phyloP scores from a whole-genome alignment of 2,329 filamentous ascomycete species.

The Hypocrella siamensis region DNA sequence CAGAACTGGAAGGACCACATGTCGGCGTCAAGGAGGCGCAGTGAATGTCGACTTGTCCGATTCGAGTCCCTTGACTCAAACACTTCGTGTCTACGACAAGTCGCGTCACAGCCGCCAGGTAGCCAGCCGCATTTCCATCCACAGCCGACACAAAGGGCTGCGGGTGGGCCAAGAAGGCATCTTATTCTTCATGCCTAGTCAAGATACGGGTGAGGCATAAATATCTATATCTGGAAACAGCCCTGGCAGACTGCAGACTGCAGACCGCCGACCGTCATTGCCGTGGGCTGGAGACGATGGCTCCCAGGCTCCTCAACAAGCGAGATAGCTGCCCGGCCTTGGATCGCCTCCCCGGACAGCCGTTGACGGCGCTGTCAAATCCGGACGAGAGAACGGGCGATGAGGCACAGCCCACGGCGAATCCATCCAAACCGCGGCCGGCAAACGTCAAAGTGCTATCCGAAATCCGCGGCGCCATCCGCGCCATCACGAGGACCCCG shows the following conservation, averaged over 20 bases:
- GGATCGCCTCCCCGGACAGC: slow-evolving; percentile 4
- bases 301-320: slow-evolving; percentile 11
- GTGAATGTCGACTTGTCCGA: too few relatives aligned
- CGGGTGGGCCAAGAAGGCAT: too few relatives aligned
- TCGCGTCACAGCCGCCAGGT: too few relatives aligned
- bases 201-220: neutral
- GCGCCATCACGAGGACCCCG: slow-evolving; percentile 15
- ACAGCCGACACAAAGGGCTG: too few relatives aligned
- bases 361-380: neutral
- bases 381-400: slow-evolving; percentile 1
- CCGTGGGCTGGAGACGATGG: slow-evolving; percentile 11
- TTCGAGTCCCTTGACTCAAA: too few relatives aligned
- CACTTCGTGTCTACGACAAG: too few relatives aligned
- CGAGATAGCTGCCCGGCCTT: slow-evolving; percentile 11
- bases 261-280: too few relatives aligned
- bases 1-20: too few relatives aligned
- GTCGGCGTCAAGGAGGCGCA: too few relatives aligned
- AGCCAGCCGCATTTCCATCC: too few relatives aligned
- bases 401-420: slow-evolving; percentile 4
- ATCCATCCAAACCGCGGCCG: slow-evolving; percentile 10
- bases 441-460: slow-evolving; percentile 17
- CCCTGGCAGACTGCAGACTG: too few relatives aligned
- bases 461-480: slow-evolving; percentile 18
- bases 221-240: too few relatives aligned
- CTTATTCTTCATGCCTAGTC: neutral